A percentile compares a stretch with the other conserved stretches of the same genome.
Conservation (phyloP, 306 rosid species). For the Rosa rugosa region DNA sequence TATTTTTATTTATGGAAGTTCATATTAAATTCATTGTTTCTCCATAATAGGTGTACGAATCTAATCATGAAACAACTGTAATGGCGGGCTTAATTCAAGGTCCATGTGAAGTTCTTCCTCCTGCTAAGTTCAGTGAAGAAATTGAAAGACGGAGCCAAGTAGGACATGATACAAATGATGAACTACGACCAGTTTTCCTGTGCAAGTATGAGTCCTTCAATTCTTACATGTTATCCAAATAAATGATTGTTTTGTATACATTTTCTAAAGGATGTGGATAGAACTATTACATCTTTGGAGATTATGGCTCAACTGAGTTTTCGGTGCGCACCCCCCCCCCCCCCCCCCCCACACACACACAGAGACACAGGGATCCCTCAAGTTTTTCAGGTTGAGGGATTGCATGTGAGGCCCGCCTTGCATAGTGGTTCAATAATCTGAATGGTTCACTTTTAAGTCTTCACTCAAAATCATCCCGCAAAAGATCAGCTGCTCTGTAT, state of each 20-base stretch:
- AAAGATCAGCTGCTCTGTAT: background rate
- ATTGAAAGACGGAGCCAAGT: conserved; percentile 53
- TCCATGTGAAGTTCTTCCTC: conserved; percentile 80
- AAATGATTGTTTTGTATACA: background rate
- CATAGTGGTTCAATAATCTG: background rate
- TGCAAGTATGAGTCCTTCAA: conserved; percentile 70
- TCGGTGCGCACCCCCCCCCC: background rate
- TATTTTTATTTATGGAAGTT: conserved; percentile 3
- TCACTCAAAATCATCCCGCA: background rate
- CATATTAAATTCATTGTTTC: conserved; percentile 14
- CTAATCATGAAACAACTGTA: conserved; percentile 62
- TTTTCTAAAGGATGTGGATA: background rate
- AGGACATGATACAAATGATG: conserved; percentile 39
- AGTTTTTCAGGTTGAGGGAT: background rate
- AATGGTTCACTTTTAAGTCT: background rate
- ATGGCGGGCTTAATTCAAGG: conserved; percentile 72
- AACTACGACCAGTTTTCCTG: conserved; percentile 58
- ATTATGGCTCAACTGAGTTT: background rate
- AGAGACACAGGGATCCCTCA: background rate
- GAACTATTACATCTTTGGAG: background rate
- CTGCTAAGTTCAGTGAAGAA: conserved; percentile 67
- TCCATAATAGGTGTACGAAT: conserved; percentile 70
- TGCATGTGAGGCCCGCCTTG: background rate
- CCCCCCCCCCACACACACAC: too few species aligned
- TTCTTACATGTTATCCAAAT: conserved; percentile 1